Percentiles rank a stretch among this genome's conserved stretches.
Evolutionary conservation across 2,329 filamentous ascomycete species (phyloP).

Genomic region (Xylaria sp.): DNA sequence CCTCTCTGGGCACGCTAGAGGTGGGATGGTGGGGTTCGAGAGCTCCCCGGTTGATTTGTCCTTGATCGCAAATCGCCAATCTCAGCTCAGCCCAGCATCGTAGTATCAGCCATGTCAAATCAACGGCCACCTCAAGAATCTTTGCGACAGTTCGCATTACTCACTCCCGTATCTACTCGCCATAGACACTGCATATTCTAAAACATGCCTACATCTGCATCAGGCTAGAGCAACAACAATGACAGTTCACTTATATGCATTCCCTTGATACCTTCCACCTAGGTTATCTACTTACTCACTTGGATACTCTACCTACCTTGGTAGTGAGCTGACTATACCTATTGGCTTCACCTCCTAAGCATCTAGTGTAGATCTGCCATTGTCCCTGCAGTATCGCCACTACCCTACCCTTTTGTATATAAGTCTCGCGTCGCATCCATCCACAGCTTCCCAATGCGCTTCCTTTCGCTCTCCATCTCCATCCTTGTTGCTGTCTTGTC

Average conservation of each 20-base stretch:
- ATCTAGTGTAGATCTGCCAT: slow-evolving; percentile 17
- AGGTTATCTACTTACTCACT: too few species aligned
- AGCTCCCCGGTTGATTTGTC: slow-evolving; percentile 39
- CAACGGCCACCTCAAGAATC: slow-evolving; percentile 17
- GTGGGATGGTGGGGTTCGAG: slow-evolving; percentile 37
- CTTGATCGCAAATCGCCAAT: slow-evolving; percentile 40
- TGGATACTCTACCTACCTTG: neutral
- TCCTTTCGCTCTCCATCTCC: slow-evolving; percentile 53
- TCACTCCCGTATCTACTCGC: neutral
- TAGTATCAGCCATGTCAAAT: slow-evolving; percentile 25
- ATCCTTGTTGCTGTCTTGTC: slow-evolving; percentile 55
- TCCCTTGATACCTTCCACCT: slow-evolving; percentile 1
- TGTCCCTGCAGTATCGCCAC: slow-evolving; percentile 10
- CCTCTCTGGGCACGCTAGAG: slow-evolving; percentile 23
- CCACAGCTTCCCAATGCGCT: slow-evolving; percentile 51
- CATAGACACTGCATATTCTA: slow-evolving; percentile 11
- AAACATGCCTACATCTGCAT: slow-evolving; percentile 22
- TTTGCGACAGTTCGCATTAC: slow-evolving; percentile 20
- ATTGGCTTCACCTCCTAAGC: neutral
- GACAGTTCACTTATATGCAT: slow-evolving; percentile 11
- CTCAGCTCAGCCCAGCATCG: slow-evolving; percentile 3
- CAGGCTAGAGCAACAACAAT: slow-evolving; percentile 9
- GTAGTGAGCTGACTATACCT: slow-evolving; percentile 4
- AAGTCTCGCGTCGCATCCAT: slow-evolving; percentile 32
- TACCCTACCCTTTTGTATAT: slow-evolving; percentile 27